Conservation (phyloP, 768 basidiomycete genomes). For the Lactifluus pinguis region DNA sequence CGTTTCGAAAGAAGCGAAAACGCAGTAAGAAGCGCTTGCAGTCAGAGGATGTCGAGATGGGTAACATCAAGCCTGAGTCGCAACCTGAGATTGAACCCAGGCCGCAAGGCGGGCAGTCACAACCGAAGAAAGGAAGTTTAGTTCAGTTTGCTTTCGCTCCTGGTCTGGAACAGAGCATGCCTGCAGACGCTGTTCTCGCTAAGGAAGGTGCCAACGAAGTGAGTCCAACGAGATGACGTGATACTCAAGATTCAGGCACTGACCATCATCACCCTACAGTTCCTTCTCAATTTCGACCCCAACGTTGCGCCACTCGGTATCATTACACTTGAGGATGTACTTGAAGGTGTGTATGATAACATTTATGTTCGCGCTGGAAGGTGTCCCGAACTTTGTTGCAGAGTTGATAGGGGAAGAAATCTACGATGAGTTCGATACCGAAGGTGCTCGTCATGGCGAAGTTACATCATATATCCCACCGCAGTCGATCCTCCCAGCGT, state of each 20-base stretch:
- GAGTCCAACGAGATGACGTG: conserved; percentile 17
- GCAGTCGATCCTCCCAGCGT: conserved; percentile 18
- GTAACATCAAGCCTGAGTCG: conserved; percentile 19
- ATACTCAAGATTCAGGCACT: neutral
- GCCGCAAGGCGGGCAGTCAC: conserved; percentile 1
- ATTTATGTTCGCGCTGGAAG: neutral
- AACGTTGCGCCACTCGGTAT: conserved; percentile 81
- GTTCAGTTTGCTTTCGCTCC: conserved; percentile 29
- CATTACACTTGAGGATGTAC: conserved; percentile 87
- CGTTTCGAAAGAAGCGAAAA: conserved; percentile 22
- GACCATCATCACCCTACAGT: conserved; percentile 31
- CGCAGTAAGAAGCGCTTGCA: conserved; percentile 15
- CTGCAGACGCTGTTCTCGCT: conserved; percentile 76
- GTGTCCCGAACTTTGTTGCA: conserved; percentile 23
- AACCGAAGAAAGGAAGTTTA: conserved; percentile 18
- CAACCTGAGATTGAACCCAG: conserved; percentile 24
- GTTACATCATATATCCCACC: conserved; percentile 24
- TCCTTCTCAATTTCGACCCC: conserved; percentile 74
- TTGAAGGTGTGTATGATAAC: conserved; percentile 56
- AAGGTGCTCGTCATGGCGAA: conserved; percentile 35
- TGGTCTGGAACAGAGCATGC: conserved; percentile 67
- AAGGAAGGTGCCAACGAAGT: conserved; percentile 72
- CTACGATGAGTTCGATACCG: conserved; percentile 81
- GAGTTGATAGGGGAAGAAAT: conserved; percentile 92
- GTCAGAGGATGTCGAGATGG: conserved; percentile 27